Conservation (phyloP, 768 basidiomycete genomes). For the Leccinum rimulosum region DNA sequence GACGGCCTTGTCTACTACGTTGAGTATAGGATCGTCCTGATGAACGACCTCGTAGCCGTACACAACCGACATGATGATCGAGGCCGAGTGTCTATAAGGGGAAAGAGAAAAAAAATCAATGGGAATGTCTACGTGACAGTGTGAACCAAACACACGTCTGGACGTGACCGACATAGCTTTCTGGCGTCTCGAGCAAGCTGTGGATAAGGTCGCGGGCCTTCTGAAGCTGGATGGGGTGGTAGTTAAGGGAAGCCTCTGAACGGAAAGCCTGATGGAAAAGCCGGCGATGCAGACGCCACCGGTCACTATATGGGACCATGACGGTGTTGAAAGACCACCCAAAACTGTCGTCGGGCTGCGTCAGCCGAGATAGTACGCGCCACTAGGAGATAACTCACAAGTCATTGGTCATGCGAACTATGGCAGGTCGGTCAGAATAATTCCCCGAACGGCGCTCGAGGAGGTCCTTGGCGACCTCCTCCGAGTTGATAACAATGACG, state of each 20-base stretch:
- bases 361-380: not conserved
- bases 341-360: constrained; percentile 13
- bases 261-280: constrained; percentile 31
- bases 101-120: not conserved
- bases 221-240: constrained; percentile 24
- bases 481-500: constrained; percentile 41
- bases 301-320: constrained; percentile 26
- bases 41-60: constrained; percentile 29
- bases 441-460: constrained; percentile 44
- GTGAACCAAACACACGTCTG: constrained; percentile 21
- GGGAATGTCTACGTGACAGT: not conserved
- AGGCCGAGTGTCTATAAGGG: constrained; percentile 20
- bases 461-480: constrained; percentile 39
- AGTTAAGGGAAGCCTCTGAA: constrained; percentile 14
- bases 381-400: constrained; percentile 18
- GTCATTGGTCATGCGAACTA: constrained; percentile 28
- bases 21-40: constrained; percentile 27
- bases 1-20: constrained; percentile 25
- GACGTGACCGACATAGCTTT: constrained; percentile 18
- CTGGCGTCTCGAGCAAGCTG: constrained; percentile 24
- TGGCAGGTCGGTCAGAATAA: constrained; percentile 43
- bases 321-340: constrained; percentile 31
- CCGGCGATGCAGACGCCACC: constrained; percentile 30
- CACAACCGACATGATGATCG: constrained; percentile 31
- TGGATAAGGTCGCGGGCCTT: constrained; percentile 26